Percentiles rank a stretch among this genome's conserved stretches.
phyloP scores from a whole-genome alignment of 2,329 filamentous ascomycete species.

The Fusarium dlaminii region DNA sequence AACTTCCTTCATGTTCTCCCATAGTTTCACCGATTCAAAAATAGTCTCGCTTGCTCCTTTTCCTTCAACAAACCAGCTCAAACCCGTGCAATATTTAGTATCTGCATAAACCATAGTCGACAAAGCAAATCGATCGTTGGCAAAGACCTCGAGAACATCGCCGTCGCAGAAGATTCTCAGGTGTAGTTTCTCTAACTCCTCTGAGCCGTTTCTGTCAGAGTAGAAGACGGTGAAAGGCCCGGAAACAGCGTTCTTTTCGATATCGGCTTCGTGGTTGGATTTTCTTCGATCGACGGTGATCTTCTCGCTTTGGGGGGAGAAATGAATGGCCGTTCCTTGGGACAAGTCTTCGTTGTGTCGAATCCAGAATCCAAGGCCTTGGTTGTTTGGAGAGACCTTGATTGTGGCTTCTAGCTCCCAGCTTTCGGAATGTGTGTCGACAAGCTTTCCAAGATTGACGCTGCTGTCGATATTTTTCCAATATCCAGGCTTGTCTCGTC shows the following conservation, averaged over 20 bases:
- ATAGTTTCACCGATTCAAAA: slow-evolving; percentile 36
- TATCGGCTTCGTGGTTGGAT: slow-evolving; percentile 44
- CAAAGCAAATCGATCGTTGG: slow-evolving; percentile 42
- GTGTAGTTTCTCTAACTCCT: slow-evolving; percentile 33
- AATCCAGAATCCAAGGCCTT: slow-evolving; percentile 36
- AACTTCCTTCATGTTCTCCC: slow-evolving; percentile 34
- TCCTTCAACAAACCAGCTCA: slow-evolving; percentile 41
- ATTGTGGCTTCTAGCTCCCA: slow-evolving; percentile 43
- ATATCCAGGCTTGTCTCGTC: slow-evolving; percentile 12
- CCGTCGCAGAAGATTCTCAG: slow-evolving; percentile 40
- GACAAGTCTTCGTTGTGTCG: slow-evolving; percentile 41
- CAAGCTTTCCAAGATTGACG: not conserved
- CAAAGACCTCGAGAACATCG: slow-evolving; percentile 41
- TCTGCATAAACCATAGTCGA: slow-evolving; percentile 42
- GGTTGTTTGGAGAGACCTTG: slow-evolving; percentile 9
- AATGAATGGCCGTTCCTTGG: slow-evolving; percentile 51
- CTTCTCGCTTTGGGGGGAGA: slow-evolving; percentile 50
- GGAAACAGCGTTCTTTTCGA: slow-evolving; percentile 48
- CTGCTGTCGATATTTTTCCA: slow-evolving; percentile 12
- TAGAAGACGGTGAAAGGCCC: slow-evolving; percentile 59
- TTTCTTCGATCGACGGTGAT: slow-evolving; percentile 52
- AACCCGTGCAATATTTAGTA: slow-evolving; percentile 11
- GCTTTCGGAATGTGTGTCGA: not conserved
- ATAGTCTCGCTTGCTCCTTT: not conserved
- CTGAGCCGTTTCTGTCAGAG: not conserved